These are phyloP conservation scores for Agaricales sp. DNA, from an alignment of 1,284 basidiomycete genomes.

Conservation along the genomic window DNA sequence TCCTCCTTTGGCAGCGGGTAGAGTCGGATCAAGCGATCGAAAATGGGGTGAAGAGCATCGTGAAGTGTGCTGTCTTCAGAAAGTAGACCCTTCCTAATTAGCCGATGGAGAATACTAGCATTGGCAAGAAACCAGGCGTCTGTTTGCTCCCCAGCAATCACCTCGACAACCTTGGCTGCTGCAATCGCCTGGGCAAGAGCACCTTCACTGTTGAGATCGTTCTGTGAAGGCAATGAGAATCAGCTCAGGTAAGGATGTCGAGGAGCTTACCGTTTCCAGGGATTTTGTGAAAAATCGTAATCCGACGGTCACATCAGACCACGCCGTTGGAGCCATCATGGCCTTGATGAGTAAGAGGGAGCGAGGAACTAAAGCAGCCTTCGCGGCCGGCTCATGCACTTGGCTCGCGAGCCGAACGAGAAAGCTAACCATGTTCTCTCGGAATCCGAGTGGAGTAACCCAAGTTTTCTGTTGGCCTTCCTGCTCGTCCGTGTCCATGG, in stretches of 20 bases:
- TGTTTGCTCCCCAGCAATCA: conserved; percentile 77
- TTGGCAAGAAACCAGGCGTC: conserved; percentile 80
- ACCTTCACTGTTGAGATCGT: conserved; percentile 63
- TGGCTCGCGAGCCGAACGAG: conserved; percentile 83
- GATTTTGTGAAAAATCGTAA: conserved; percentile 81
- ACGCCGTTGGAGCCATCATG: conserved; percentile 75
- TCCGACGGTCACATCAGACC: conserved; percentile 93
- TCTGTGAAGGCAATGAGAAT: conserved; percentile 27
- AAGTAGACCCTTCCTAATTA: conserved; percentile 83
- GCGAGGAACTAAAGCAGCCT: conserved; percentile 60
- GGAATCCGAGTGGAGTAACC: conserved; percentile 71
- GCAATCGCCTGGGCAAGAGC: conserved; percentile 67
- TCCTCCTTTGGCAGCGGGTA: conserved; percentile 79
- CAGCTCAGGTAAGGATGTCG: background rate
- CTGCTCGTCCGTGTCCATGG: conserved; percentile 14
- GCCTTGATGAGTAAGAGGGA: conserved; percentile 76
- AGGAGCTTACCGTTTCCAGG: conserved; percentile 60
- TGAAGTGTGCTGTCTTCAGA: conserved; percentile 71
- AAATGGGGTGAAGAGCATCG: conserved; percentile 74
- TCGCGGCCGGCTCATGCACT: conserved; percentile 57
- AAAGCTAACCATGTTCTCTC: conserved; percentile 90
- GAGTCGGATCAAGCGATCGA: conserved; percentile 80
- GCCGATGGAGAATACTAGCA: conserved; percentile 72
- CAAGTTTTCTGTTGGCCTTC: conserved; percentile 31
- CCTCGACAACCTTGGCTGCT: conserved; percentile 84